A percentile compares a stretch with the other conserved stretches of the same genome.
Conservation (phyloP, 768 basidiomycete genomes). For the Pleurotus eryngii region DNA sequence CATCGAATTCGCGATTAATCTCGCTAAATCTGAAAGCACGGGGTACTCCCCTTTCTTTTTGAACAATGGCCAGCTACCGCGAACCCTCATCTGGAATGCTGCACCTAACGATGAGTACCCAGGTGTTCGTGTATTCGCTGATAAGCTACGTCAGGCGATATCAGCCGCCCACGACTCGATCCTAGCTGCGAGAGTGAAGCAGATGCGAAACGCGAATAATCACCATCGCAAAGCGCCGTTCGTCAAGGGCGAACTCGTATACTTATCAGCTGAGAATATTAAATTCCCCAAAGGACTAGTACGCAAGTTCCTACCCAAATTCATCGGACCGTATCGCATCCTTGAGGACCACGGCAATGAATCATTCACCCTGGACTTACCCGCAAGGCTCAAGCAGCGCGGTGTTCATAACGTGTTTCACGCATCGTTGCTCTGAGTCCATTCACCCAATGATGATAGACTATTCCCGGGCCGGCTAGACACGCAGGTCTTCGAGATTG, state of each 20-base stretch:
- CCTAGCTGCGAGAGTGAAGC: background rate
- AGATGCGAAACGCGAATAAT: background rate
- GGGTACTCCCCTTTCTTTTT: too few species aligned
- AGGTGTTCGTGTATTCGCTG: conserved; percentile 22
- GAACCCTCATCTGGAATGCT: too few species aligned
- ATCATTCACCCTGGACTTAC: too few species aligned
- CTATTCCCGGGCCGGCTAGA: too few species aligned
- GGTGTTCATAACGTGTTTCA: too few species aligned
- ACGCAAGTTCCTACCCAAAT: conserved; percentile 30
- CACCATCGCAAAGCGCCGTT: conserved; percentile 1
- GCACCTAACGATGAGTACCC: background rate
- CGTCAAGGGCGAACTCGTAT: background rate
- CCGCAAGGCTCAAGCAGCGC: too few species aligned
- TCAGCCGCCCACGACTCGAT: conserved; percentile 28
- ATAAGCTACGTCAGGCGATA: conserved; percentile 14
- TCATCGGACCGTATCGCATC: conserved; percentile 21
- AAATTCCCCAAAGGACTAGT: conserved; percentile 19
- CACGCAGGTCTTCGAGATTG: too few species aligned
- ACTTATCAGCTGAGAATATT: conserved; percentile 22
- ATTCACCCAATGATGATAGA: too few species aligned
- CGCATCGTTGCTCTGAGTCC: too few species aligned
- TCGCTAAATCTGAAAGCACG: conserved; percentile 21
- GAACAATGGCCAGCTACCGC: too few species aligned
- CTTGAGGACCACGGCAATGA: background rate
- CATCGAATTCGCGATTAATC: too few species aligned